Conservation (phyloP, 345 rosid genomes). For the Angophora floribunda region DNA sequence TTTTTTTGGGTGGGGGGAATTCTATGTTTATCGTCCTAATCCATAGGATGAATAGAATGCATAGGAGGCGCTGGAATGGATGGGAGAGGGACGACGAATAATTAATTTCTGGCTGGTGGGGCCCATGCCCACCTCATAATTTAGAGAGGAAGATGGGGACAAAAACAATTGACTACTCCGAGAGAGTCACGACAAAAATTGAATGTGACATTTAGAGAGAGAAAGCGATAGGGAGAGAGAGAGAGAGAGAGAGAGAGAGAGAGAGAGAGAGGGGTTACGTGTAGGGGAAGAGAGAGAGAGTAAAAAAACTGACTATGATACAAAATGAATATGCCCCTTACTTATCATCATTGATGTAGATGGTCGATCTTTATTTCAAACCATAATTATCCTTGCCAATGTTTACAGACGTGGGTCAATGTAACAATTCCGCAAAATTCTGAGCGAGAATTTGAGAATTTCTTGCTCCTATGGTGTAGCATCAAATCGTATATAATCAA, state of each 20-base stretch:
- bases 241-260: neutral
- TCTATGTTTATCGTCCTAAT: neutral
- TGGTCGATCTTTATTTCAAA: neutral
- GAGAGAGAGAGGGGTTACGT: neutral
- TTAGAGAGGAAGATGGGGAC: neutral
- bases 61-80: neutral
- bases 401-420: neutral
- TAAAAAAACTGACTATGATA: neutral
- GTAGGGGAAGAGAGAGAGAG: neutral
- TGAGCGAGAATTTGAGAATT: neutral
- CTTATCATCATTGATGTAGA: neutral
- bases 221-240: too few relatives aligned
- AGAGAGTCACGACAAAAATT: neutral
- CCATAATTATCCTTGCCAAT: neutral
- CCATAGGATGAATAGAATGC: neutral
- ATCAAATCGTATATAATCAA: neutral
- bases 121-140: neutral
- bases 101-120: neutral
- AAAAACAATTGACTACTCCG: neutral
- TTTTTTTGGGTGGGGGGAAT: neutral
- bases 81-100: neutral
- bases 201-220: neutral
- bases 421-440: neutral
- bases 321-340: neutral
- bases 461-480: neutral